These are phyloP conservation scores for Vanrija humicola DNA, from an alignment of 1,284 basidiomycete species.

Conservation along the genomic window DNA sequence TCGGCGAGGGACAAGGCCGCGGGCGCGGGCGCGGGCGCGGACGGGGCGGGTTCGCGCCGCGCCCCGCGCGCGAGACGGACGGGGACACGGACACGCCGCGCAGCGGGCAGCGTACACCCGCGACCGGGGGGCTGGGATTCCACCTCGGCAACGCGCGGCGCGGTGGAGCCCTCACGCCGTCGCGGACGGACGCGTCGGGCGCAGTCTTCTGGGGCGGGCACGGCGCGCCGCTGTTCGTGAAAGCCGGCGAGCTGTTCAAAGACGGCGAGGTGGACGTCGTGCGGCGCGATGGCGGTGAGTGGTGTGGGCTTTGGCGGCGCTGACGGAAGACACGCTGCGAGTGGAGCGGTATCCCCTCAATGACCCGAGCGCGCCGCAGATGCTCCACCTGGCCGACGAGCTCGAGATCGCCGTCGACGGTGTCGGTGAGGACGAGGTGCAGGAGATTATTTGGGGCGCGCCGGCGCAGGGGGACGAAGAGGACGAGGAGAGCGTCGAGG, in stretches of 20 bases:
- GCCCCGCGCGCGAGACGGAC: not conserved
- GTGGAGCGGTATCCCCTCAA: slow-evolving; percentile 24
- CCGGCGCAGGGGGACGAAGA: not conserved
- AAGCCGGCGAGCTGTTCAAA: slow-evolving; percentile 48
- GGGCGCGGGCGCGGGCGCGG: slow-evolving; percentile 16
- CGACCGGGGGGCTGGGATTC: slow-evolving; percentile 29
- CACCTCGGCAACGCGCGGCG: slow-evolving; percentile 11
- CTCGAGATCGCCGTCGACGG: slow-evolving; percentile 26
- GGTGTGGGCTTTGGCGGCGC: not conserved
- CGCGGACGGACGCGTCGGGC: slow-evolving; percentile 5
- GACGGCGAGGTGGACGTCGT: slow-evolving; percentile 44
- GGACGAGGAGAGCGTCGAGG: not conserved
- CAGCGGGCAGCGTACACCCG: not conserved
- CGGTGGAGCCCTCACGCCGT: not conserved
- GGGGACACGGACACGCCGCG: not conserved
- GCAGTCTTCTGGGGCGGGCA: slow-evolving; percentile 37
- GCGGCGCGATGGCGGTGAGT: slow-evolving; percentile 31
- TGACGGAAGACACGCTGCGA: slow-evolving; percentile 15
- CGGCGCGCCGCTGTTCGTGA: slow-evolving; percentile 45
- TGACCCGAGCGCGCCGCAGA: slow-evolving; percentile 36
- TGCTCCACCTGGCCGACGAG: slow-evolving; percentile 29
- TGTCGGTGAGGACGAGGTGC: not conserved
- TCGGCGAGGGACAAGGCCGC: slow-evolving; percentile 10
- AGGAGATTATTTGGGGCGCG: too few species aligned
- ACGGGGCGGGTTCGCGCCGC: not conserved